phyloP scores from a whole-genome alignment of 2,329 filamentous ascomycete species.

The Chalara sp. region DNA sequence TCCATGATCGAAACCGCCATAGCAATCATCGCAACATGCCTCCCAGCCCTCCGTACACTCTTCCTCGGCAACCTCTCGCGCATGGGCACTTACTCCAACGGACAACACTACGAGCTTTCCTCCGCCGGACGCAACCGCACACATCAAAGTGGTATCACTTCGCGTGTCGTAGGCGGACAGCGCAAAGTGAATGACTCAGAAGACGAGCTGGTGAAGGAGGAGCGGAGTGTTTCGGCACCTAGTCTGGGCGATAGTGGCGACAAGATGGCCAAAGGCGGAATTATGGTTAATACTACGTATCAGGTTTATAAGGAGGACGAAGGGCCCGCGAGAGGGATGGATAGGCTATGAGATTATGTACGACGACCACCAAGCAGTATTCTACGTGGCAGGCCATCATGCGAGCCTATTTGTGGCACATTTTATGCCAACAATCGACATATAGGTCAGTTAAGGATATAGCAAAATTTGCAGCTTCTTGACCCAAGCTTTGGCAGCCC shows the following conservation, averaged over 20 bases:
- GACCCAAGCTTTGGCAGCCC: no score
- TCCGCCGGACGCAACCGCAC: not conserved
- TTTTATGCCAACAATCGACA: no score
- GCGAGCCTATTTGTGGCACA: no score
- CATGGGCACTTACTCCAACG: conserved; percentile 1
- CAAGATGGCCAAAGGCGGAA: not conserved
- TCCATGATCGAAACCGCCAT: conserved; percentile 33
- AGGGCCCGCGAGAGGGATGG: not conserved
- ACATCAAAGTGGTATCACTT: not conserved
- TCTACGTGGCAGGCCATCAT: no score
- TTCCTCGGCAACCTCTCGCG: conserved; percentile 3
- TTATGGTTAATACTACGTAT: conserved; percentile 3
- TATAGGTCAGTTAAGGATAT: no score
- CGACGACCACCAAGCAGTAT: no score
- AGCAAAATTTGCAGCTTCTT: no score
- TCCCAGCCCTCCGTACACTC: conserved; percentile 11
- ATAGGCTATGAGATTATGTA: no score
- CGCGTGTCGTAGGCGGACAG: not conserved
- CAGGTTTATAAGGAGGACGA: conserved; percentile 3
- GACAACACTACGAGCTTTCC: conserved; percentile 12
- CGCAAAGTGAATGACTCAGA: conserved; percentile 2
- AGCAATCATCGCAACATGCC: conserved; percentile 30
- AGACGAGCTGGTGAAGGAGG: conserved; percentile 4
- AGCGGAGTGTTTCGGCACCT: not conserved
- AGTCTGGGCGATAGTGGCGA: not conserved